Base-by-base conservation (phyloP, 306 rosid genomes). In the Dryas drummondii region DNA sequence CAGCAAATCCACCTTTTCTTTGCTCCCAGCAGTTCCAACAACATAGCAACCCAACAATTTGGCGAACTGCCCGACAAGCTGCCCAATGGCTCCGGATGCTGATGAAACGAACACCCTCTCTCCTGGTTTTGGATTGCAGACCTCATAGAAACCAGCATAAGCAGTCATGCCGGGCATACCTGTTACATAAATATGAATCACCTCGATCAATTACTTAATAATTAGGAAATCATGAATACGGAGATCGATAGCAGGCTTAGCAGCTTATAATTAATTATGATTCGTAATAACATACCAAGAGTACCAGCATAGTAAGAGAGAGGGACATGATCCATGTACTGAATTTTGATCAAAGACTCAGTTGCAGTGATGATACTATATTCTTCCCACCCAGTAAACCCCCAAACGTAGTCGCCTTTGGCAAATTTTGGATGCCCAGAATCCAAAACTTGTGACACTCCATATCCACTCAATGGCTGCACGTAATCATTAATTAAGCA, bases 281-380 rank as follows among this genome's bases (percentile, higher is more conserved):
- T 8, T 46, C 0, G 9, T 5, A 17, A 9, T 6, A 6, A 9
- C 26, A 1, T 82, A 89, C 91, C 94, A 41, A 90, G 92, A 69
- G 87, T 76, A 69, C 92, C 92, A 48, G 92, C 84, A 70, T 90
- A 90, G 40, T 87, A 73, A 10, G 90, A 82, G 37, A 90, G 85
- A 19, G 96, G 96, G 13, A 90, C 86, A 70, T 27, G 32, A 27
- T 87, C 86, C 44, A 85, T 80, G 59, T 85, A 81, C 0, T 82
- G 83, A 47, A 87, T 87, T 73, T 87, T 90, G 27, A 74, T 78
- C 26, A 87, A 77, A 9, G 69, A 54, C 7, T 70, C 69, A 11
- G 87, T 80, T 7, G 56, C 68, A 42, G 60, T 66, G 14, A 82
- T 75, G 64, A 86, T 49, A 52, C 86, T 80, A 60, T 86, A 87